These are phyloP conservation scores for Deuterostichococcus epilithicus DNA, from an alignment of 139 green algal genomes.

Conservation along the genomic window DNA sequence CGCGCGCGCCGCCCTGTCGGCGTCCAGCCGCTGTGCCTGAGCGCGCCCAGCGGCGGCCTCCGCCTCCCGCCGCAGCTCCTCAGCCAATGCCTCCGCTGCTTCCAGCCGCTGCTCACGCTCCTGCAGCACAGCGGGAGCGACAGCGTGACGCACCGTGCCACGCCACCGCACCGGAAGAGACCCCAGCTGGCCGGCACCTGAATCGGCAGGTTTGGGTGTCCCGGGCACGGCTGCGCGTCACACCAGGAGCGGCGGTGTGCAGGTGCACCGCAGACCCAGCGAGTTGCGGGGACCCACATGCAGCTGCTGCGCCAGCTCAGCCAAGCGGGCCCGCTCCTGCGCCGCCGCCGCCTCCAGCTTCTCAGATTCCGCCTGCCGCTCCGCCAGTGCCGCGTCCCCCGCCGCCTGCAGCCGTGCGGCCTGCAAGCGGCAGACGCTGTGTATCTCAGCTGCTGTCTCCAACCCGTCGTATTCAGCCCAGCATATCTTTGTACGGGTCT, in stretches of 20 bases:
- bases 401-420: neutral
- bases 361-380: neutral
- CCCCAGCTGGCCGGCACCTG: too few relatives aligned
- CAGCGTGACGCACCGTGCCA: too few relatives aligned
- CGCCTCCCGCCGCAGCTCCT: constrained; percentile 1
- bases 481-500: too few relatives aligned
- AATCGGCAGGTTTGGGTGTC: too few relatives aligned
- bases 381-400: neutral
- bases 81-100: constrained; percentile 1
- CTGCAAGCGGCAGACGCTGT: neutral
- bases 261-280: too few relatives aligned
- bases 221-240: too few relatives aligned
- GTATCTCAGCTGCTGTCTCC: too few relatives aligned
- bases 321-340: neutral
- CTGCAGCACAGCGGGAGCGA: neutral
- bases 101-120: constrained; percentile 6
- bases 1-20: constrained; percentile 17
- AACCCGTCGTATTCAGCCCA: too few relatives aligned
- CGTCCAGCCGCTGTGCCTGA: constrained; percentile 2
- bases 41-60: constrained; percentile 20
- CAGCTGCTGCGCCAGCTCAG: neutral
- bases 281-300: too few relatives aligned
- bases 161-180: too few relatives aligned
- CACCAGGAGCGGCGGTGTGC: too few relatives aligned
- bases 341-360: neutral